Evolutionary conservation across 2,329 filamentous ascomycete species (phyloP).

Genomic region (Diaporthe sp.): DNA sequence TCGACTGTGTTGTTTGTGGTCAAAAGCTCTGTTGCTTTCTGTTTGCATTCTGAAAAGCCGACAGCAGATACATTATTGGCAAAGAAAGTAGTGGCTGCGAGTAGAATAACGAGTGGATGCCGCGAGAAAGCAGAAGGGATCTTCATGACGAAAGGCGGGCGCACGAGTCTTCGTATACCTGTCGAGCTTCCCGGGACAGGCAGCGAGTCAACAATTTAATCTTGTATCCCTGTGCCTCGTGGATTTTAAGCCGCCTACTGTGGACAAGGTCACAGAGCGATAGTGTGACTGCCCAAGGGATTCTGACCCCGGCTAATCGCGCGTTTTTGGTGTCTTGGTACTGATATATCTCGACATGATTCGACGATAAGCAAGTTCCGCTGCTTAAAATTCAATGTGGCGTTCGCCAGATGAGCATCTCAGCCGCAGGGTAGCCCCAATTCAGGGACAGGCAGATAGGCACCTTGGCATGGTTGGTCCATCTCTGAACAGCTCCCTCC

Average conservation of each 20-base stretch:
- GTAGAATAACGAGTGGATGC: neutral
- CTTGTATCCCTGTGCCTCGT: neutral
- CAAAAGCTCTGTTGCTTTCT: neutral
- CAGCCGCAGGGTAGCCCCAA: neutral
- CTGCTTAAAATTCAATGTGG: slow-evolving; percentile 1
- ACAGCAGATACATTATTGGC: neutral
- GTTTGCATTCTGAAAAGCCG: neutral
- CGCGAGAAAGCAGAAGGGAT: neutral
- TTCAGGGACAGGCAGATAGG: neutral
- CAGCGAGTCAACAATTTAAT: neutral
- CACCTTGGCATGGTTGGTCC: neutral
- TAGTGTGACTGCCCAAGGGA: neutral
- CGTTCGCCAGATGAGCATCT: slow-evolving; percentile 16
- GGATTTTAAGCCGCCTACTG: neutral
- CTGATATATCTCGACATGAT: neutral
- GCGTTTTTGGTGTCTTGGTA: slow-evolving; percentile 3
- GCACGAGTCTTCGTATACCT: neutral
- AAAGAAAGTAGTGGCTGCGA: neutral
- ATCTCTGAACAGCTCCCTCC: neutral
- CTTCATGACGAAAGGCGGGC: neutral
- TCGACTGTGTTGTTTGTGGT: neutral
- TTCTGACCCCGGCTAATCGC: slow-evolving; percentile 19
- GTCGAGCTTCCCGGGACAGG: neutral
- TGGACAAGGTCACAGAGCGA: neutral
- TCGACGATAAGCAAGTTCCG: neutral